phyloP scores from a whole-genome alignment of 1,284 basidiomycete genomes.

The Cutaneotrichosporon mucoides region DNA sequence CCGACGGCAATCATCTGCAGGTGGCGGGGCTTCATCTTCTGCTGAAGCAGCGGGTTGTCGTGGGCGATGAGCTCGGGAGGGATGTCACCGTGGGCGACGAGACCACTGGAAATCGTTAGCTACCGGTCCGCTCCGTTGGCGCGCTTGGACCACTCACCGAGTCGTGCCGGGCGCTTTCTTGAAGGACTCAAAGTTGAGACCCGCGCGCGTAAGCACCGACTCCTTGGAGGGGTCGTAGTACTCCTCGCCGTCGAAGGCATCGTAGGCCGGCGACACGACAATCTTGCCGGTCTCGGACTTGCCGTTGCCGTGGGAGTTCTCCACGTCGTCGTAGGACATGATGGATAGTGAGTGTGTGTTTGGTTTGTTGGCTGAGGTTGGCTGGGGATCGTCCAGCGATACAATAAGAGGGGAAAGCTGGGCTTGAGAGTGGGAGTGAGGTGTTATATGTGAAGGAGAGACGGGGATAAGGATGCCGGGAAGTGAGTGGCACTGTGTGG shows the following conservation, averaged over 20 bases:
- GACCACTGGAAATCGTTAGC: conserved; percentile 21
- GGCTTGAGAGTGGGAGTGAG: no score
- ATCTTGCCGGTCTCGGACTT: conserved; percentile 12
- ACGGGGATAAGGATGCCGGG: background rate
- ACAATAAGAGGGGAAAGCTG: background rate
- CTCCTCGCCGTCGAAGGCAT: conserved; percentile 11
- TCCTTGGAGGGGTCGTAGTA: conserved; percentile 50
- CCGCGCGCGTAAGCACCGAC: conserved; percentile 43
- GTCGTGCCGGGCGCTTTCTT: conserved; percentile 50
- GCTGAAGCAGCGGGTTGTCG: conserved; percentile 46
- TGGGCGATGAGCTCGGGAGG: conserved; percentile 29
- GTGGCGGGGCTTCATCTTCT: conserved; percentile 49
- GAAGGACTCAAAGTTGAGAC: conserved; percentile 49
- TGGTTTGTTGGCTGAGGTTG: background rate
- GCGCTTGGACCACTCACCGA: conserved; percentile 18
- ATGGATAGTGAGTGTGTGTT: background rate
- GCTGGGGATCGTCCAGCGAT: background rate
- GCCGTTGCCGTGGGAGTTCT: conserved; percentile 6
- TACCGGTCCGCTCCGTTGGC: no score
- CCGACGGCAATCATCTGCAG: conserved; percentile 51
- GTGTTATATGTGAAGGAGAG: background rate
- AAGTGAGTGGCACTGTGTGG: background rate
- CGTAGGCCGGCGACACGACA: conserved; percentile 4
- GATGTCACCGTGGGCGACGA: conserved; percentile 35
- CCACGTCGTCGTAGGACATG: conserved; percentile 11